Conservation (phyloP, 2,329 filamentous ascomycete genomes). For the Ophiostoma australiae region DNA sequence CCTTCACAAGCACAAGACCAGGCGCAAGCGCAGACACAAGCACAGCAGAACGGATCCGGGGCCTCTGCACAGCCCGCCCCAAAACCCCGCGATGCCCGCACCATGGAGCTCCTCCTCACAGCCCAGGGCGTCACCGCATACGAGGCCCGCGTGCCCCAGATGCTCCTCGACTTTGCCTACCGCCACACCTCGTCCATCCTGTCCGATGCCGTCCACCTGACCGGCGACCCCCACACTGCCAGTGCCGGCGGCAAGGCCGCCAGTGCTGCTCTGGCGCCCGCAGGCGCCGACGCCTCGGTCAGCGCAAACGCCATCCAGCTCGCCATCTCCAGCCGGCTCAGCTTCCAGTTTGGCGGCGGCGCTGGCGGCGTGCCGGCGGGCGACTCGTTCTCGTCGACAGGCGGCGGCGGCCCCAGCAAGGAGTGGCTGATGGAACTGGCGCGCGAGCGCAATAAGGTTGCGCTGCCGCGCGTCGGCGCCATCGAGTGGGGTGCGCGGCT, state of each 20-base stretch:
- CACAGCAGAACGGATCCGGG: slow-evolving; percentile 26
- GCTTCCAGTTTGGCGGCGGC: slow-evolving; percentile 62
- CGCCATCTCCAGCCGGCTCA: slow-evolving; percentile 64
- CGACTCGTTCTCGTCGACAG: slow-evolving; percentile 8
- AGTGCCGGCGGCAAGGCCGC: slow-evolving; percentile 52
- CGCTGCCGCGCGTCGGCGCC: slow-evolving; percentile 57
- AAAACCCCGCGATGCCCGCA: slow-evolving; percentile 71
- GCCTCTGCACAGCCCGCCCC: slow-evolving; percentile 39
- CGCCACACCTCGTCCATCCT: slow-evolving; percentile 70
- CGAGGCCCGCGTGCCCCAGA: slow-evolving; percentile 74
- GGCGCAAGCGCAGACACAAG: slow-evolving; percentile 16
- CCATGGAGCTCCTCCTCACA: slow-evolving; percentile 73
- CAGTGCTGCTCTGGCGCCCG: slow-evolving; percentile 44
- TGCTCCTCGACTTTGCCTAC: slow-evolving; percentile 83
- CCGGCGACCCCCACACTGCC: slow-evolving; percentile 61
- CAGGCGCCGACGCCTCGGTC: slow-evolving; percentile 52
- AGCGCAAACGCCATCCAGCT: slow-evolving; percentile 63
- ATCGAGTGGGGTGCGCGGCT: slow-evolving; percentile 64
- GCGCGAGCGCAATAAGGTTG: slow-evolving; percentile 62
- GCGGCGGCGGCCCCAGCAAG: slow-evolving; percentile 53
- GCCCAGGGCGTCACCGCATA: slow-evolving; percentile 74
- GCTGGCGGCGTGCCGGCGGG: slow-evolving; percentile 42
- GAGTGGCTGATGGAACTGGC: slow-evolving; percentile 75
- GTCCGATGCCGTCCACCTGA: slow-evolving; percentile 64
- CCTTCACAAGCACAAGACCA: slow-evolving; percentile 4